Base-by-base conservation (phyloP, 768 basidiomycete species). In the Naganishia vishniacii region DNA sequence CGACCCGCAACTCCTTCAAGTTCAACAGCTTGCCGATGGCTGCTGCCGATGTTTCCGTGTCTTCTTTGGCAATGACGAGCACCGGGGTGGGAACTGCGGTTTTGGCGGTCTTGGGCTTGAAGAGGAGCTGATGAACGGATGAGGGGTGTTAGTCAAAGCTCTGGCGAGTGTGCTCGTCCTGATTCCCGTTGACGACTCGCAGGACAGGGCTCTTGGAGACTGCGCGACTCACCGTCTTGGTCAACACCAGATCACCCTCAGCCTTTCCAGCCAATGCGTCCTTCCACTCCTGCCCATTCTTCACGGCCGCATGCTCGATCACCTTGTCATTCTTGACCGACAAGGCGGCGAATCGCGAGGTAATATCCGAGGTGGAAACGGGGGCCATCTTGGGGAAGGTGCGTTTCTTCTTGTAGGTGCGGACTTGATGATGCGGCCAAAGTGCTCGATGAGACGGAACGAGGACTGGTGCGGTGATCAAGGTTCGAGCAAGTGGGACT, bases 21-120 rank as follows among this genome's bases (percentile, higher is more conserved):
- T 72, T 70, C 64, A 79, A 71, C 73, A 75, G 84, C 79, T 89
- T 91, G 34, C 83, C 88, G 67, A 95, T 82, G 13, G 85, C 83
- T 3, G 81, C 82, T 2, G 89, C 87, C 75, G 83, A 86, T 8
- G 87, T 88, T 72, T 92, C 88, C n/a, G 89, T 89, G 28, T 83
- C 81, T 72, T 94, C 91, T 71, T 84, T 81, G 11, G 89, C 89
- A 75, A 97, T 83, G 65, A 93, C 86, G 68, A 97, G 82, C 64
- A 97, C 85, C 8, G 91, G 92, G 59, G 90, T 82, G 1, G 90
- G 85, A 31, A 83, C 84, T 7, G 88, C 89, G 0, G 84, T 83
- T 77, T 95, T 95, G n/a, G 91, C 87, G 2, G 91, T 91, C 79
- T 93, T 93, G 32, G 92, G 92, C 75, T 97, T 97, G 86, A 90